Evolutionary conservation across 2,329 filamentous ascomycete genomes (phyloP).

Genomic region (Beauveria sp.): DNA sequence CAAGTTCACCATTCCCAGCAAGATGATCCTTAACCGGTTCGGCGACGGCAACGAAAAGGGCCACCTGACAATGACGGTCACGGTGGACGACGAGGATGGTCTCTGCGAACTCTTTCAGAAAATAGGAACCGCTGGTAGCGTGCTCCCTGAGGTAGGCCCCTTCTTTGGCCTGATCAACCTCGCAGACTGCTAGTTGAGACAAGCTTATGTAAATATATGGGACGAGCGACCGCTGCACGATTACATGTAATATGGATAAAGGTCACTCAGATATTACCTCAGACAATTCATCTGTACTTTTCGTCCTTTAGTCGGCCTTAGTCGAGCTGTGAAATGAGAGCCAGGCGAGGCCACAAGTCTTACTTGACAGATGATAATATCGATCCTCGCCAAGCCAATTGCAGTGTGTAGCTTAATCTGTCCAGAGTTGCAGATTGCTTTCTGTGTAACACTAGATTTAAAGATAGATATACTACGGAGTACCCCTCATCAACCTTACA

Average conservation of each 20-base stretch:
- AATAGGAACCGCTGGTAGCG: constrained; percentile 10
- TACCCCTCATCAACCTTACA: no score
- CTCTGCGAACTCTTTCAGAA: constrained; percentile 11
- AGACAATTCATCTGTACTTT: no score
- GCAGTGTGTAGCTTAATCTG: no score
- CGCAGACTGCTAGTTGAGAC: constrained; percentile 6
- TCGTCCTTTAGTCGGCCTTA: no score
- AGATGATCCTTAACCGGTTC: constrained; percentile 13
- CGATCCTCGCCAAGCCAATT: no score
- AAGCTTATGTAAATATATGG: not conserved
- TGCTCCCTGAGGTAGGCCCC: constrained; percentile 9
- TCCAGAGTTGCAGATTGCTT: no score
- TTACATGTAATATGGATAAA: not conserved
- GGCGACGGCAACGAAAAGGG: constrained; percentile 13
- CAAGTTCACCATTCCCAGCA: constrained; percentile 12
- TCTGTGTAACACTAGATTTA: no score
- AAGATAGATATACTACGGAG: no score
- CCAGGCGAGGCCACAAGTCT: no score
- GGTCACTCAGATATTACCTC: not conserved
- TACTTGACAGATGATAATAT: no score
- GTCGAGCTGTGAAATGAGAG: no score
- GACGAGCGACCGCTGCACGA: not conserved
- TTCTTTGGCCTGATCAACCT: constrained; percentile 12
- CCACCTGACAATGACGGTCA: constrained; percentile 9
- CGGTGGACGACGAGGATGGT: constrained; percentile 8